These are phyloP conservation scores for Fraxinus nigra DNA, from an alignment of 305 asterid genomes.

Conservation along the genomic window DNA sequence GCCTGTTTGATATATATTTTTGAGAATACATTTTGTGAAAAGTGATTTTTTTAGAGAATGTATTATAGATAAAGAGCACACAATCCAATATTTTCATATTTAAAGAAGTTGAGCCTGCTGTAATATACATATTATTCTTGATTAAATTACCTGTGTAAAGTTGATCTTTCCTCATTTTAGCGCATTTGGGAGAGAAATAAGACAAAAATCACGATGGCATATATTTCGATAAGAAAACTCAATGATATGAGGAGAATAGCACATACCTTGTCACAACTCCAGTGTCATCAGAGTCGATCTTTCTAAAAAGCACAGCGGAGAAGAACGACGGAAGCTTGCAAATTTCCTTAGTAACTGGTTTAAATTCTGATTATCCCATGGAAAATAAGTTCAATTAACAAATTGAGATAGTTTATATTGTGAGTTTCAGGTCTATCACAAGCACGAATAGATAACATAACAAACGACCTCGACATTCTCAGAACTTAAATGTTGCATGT, in stretches of 20 bases:
- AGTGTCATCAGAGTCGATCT: slow-evolving; percentile 64
- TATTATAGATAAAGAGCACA: not conserved
- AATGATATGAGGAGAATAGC: not conserved
- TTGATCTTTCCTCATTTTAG: slow-evolving; percentile 11
- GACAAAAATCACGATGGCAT: not conserved
- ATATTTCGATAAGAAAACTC: not conserved
- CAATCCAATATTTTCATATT: not conserved
- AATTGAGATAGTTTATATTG: not conserved
- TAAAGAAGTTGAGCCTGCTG: not conserved
- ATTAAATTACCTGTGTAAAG: slow-evolving; percentile 15
- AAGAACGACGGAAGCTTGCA: slow-evolving; percentile 99
- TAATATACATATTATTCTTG: not conserved
- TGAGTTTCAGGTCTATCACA: not conserved
- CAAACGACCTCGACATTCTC: not conserved
- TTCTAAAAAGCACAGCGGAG: slow-evolving; percentile 77
- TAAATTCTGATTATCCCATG: slow-evolving; percentile 63
- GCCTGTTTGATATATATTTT: not conserved
- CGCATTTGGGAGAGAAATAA: slow-evolving; percentile 7
- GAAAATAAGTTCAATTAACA: slow-evolving; percentile 23
- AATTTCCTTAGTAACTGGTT: slow-evolving; percentile 87
- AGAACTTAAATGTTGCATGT: not conserved
- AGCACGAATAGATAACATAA: slow-evolving; percentile 15
- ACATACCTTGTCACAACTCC: slow-evolving; percentile 85
- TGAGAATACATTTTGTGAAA: not conserved
- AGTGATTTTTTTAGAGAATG: not conserved